Base-by-base conservation (phyloP, 163 green algal genomes). In the Chloromonas sp. region DNA sequence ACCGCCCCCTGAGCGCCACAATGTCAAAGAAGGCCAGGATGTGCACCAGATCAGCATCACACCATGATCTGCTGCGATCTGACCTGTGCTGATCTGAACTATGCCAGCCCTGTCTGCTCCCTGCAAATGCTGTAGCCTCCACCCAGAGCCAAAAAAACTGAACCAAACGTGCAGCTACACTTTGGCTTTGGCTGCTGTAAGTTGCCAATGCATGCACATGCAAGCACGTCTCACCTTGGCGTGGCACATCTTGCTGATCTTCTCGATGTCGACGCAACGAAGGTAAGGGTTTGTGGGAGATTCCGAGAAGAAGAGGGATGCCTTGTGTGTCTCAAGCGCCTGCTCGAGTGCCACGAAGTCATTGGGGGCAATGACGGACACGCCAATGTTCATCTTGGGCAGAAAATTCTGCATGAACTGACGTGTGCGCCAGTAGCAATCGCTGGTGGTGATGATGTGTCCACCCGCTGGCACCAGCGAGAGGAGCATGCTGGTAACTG, bases 241-340 rank as follows among this genome's bases (percentile, higher is more conserved):
- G 13, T 94, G 92, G 92, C 97, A 99, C 79, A 99, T 84, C 81
- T 90, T 70, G 57, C 93, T 85, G 82, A 99, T 97, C 70, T 82
- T 83, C 3, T 88, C 87, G 15, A 99, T 93, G 93, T 98, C 95
- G 61, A 98, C 93, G 87, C 95, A 98, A 58, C 96, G 92, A 78
- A 99, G 89, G 91, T 98, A 98, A 1, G 97, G 97, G 92, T 99
- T 99, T 71, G 97, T 99, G 66, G 97, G 97, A 8, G 93, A 98
- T 93, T 99, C 97, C 36, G 88, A 96, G 91, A 99, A 99, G 88
- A 98, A 99, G 14, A 99, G 90, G 0, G 93, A 93, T 2, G 71
- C 13, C n/a, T 95, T 86, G 81, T 96, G 89, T 84, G 91, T 83
- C 71, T 91, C 88, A 79, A 98, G 91, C 11, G 91, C 93, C 15